Percentiles rank a stretch among this genome's conserved stretches.
phyloP scores from a whole-genome alignment of 169 alveolate species.

The Plasmodium fragile region DNA sequence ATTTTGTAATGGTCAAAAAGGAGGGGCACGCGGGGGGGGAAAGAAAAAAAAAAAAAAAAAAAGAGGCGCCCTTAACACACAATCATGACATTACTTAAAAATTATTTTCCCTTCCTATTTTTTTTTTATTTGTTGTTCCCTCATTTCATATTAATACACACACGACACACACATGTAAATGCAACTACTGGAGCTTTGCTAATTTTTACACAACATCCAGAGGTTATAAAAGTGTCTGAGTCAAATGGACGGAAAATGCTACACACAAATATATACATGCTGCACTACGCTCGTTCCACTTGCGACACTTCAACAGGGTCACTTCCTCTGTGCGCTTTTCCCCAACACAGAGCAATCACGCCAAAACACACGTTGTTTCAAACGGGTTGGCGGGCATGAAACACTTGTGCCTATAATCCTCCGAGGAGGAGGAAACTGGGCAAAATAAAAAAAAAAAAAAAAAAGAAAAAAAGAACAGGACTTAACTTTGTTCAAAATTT shows the following conservation, averaged over 20 bases:
- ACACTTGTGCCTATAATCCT: neutral
- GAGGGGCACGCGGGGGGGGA: neutral
- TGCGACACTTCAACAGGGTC: neutral
- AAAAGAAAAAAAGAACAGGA: neutral
- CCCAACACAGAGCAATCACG: neutral
- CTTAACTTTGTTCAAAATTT: slow-evolving; percentile 1
- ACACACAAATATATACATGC: neutral
- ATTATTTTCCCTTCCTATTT: neutral
- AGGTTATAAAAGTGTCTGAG: neutral
- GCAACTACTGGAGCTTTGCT: neutral
- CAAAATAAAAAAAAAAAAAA: neutral
- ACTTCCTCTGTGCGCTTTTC: neutral
- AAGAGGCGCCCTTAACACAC: neutral
- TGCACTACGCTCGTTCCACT: neutral
- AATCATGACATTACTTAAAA: neutral
- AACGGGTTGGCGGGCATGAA: neutral
- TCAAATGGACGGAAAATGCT: neutral
- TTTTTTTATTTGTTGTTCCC: neutral
- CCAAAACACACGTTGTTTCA: neutral
- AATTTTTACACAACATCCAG: neutral
- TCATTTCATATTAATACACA: neutral
- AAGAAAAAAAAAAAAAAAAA: neutral
- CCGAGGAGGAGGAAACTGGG: neutral
- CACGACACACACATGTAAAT: neutral
- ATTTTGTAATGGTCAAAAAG: neutral